Conservation (phyloP, 352 stramenopile species). For the Phytophthora chlamydospora region DNA sequence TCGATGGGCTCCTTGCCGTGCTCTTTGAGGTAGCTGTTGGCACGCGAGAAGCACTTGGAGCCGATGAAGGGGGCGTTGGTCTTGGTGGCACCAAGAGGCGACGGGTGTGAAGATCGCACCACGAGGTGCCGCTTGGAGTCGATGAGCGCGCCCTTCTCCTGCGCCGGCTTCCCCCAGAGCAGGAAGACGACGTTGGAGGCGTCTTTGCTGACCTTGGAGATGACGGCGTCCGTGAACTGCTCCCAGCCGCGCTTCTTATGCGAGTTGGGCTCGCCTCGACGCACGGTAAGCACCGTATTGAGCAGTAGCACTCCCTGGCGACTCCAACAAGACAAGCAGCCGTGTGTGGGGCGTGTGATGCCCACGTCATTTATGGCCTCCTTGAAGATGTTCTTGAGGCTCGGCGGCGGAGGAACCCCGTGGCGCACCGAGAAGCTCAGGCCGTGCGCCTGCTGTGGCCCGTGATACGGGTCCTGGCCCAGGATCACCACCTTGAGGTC, state of each 20-base stretch:
- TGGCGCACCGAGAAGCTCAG: slow-evolving; percentile 92
- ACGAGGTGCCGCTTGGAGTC: slow-evolving; percentile 83
- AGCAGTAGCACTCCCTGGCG: slow-evolving; percentile 97
- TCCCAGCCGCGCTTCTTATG: slow-evolving; percentile 98
- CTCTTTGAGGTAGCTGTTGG: slow-evolving; percentile 79
- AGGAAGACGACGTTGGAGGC: slow-evolving; percentile 95
- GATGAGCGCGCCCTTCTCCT: slow-evolving; percentile 83
- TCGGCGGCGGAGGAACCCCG: slow-evolving; percentile 92
- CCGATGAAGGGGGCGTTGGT: slow-evolving; percentile 96
- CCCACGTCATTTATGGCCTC: slow-evolving; percentile 89
- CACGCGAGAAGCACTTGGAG: slow-evolving; percentile 91
- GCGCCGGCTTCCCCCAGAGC: slow-evolving; percentile 97
- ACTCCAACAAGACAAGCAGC: slow-evolving; percentile 93
- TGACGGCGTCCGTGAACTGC: slow-evolving; percentile 96
- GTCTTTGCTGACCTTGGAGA: slow-evolving; percentile 83
- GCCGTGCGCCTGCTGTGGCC: slow-evolving; percentile 84
- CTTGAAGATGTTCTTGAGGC: slow-evolving; percentile 98
- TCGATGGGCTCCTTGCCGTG: slow-evolving; percentile 86
- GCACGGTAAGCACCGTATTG: slow-evolving; percentile 98
- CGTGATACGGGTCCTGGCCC: slow-evolving; percentile 93
- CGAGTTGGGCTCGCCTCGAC: slow-evolving; percentile 90
- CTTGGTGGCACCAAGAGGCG: slow-evolving; percentile 96
- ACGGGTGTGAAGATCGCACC: slow-evolving; percentile 92
- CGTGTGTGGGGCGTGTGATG: slow-evolving; percentile 84
- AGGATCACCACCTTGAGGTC: slow-evolving; percentile 94